These are phyloP conservation scores for Hymenoscyphus linearis DNA, from an alignment of 2,329 filamentous ascomycete species.

Conservation along the genomic window DNA sequence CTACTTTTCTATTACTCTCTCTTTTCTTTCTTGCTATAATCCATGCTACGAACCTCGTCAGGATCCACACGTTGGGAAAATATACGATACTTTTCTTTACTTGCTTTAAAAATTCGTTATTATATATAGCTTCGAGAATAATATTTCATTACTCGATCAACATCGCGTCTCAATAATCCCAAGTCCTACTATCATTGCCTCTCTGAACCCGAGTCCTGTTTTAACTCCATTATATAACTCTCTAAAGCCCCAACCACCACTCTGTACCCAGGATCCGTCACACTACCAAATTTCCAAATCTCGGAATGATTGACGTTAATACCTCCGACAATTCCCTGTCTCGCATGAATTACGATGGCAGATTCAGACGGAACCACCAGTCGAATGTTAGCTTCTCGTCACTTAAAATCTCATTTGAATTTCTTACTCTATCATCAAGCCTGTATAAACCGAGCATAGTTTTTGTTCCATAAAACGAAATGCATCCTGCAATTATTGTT, in stretches of 20 bases:
- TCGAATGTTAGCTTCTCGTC: neutral
- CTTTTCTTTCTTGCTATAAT: too few species aligned
- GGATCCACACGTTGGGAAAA: too few species aligned
- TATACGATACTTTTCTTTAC: too few species aligned
- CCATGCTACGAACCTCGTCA: too few species aligned
- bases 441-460: slow-evolving; percentile 4
- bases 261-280: slow-evolving; percentile 1
- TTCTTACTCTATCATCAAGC: neutral
- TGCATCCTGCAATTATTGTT: slow-evolving; percentile 5
- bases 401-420: neutral
- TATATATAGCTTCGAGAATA: too few species aligned
- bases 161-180: too few species aligned
- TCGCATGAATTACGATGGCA: slow-evolving; percentile 1
- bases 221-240: slow-evolving; percentile 7
- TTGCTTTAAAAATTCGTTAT: too few species aligned
- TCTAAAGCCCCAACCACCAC: slow-evolving; percentile 2
- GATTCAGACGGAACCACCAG: slow-evolving; percentile 4
- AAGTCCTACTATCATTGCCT: too few species aligned
- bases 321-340: neutral
- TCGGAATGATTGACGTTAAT: slow-evolving; percentile 8
- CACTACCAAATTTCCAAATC: slow-evolving; percentile 1
- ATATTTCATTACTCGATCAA: too few species aligned
- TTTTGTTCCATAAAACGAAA: slow-evolving; percentile 3
- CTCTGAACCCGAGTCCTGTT: too few species aligned
- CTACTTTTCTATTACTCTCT: too few species aligned